Conservation (phyloP, 192 early-diverging fungal species). For the Jimgerdemannia flammicorona region DNA sequence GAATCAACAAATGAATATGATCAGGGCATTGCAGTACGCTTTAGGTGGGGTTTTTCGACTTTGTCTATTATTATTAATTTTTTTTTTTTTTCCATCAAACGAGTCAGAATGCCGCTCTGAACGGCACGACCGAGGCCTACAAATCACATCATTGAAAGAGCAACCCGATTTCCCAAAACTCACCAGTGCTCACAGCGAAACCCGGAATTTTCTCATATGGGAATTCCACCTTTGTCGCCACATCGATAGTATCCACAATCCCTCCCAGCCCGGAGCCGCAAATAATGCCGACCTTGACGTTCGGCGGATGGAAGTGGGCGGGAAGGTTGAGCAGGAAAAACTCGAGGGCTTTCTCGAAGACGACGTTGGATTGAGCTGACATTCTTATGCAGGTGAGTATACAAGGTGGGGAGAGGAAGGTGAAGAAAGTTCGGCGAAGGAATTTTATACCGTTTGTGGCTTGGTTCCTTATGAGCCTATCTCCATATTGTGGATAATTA, state of each 20-base stretch:
- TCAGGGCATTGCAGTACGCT: not conserved
- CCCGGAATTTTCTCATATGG: constrained; percentile 80
- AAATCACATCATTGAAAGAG: too few relatives aligned
- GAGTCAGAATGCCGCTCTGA: too few relatives aligned
- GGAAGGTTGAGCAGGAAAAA: constrained; percentile 11
- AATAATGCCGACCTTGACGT: constrained; percentile 72
- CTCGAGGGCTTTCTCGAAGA: not conserved
- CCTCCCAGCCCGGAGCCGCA: constrained; percentile 84
- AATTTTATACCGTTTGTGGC: too few relatives aligned
- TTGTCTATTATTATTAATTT: not conserved
- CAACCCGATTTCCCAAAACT: not conserved
- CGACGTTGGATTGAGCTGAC: not conserved
- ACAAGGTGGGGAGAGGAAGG: not conserved
- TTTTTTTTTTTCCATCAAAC: not conserved
- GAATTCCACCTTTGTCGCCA: constrained; percentile 54
- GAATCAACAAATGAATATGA: not conserved
- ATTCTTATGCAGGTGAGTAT: not conserved
- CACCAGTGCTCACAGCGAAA: constrained; percentile 76
- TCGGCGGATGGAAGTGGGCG: constrained; percentile 22
- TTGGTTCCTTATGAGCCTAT: too few relatives aligned
- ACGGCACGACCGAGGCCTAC: too few relatives aligned
- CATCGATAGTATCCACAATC: constrained; percentile 65
- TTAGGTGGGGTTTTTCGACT: not conserved
- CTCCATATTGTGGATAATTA: too few relatives aligned
- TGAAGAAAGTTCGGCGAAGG: not conserved